Percentiles rank a stretch among this genome's conserved stretches.
Evolutionary conservation across 371 early-diverging fungal genomes (phyloP).

Genomic region (Mucor indicus): DNA sequence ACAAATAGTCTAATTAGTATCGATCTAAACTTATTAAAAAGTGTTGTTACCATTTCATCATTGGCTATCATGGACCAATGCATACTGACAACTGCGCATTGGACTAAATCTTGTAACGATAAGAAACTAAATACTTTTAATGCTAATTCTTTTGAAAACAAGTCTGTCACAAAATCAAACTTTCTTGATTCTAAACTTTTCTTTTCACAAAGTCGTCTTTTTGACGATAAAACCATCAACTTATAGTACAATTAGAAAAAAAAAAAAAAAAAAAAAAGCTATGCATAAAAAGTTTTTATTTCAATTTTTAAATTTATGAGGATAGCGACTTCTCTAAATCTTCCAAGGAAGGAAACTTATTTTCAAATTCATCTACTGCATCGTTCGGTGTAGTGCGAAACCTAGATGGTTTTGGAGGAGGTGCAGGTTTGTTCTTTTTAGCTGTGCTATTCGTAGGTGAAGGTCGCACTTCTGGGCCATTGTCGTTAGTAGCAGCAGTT

Average conservation of each 20-base stretch:
- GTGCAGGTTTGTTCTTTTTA: constrained; percentile 24
- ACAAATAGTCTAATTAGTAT: neutral
- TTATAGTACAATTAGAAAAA: neutral
- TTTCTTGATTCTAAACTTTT: too few species aligned
- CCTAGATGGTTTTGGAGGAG: constrained; percentile 47
- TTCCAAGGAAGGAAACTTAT: constrained; percentile 37
- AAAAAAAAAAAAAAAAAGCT: neutral
- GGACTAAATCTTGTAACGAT: constrained; percentile 34
- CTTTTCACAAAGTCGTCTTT: too few species aligned
- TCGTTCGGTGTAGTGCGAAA: constrained; percentile 29
- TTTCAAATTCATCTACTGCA: constrained; percentile 36
- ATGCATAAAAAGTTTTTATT: neutral
- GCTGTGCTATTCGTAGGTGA: neutral
- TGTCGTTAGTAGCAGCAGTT: neutral
- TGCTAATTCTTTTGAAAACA: constrained; percentile 46
- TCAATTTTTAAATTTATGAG: neutral
- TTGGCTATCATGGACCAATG: constrained; percentile 43
- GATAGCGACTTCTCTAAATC: constrained; percentile 23
- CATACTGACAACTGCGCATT: constrained; percentile 39
- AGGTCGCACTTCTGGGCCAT: neutral
- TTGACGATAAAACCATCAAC: too few species aligned
- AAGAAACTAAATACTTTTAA: constrained; percentile 46
- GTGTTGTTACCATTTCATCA: constrained; percentile 37
- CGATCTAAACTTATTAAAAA: neutral
- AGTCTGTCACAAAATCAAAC: constrained; percentile 22